These are phyloP conservation scores for Hagleromyces aurorensis DNA, from an alignment of 805 yeast species.

Conservation along the genomic window DNA sequence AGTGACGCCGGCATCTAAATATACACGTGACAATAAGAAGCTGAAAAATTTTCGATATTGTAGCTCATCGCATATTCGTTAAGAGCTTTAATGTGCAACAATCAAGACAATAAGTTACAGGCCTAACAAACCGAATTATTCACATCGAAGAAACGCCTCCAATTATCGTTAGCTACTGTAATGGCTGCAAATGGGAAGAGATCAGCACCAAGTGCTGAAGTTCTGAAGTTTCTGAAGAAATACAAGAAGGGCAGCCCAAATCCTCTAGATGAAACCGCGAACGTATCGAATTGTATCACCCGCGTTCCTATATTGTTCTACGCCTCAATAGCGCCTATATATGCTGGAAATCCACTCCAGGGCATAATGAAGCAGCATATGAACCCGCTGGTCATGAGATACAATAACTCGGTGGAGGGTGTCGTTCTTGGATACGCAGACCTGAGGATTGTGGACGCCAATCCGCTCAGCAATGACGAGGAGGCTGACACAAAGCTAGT, in stretches of 20 bases:
- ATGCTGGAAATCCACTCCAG: slow-evolving; percentile 54
- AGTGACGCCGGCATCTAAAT: no score
- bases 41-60: no score
- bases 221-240: slow-evolving; percentile 22
- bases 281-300: slow-evolving; percentile 29
- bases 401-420: slow-evolving; percentile 64
- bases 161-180: neutral
- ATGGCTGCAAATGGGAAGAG: slow-evolving; percentile 21
- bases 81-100: no score
- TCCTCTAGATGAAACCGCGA: slow-evolving; percentile 24
- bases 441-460: slow-evolving; percentile 42
- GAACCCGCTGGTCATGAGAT: slow-evolving; percentile 83
- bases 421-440: slow-evolving; percentile 76
- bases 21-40: no score
- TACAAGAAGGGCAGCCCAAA: slow-evolving; percentile 22
- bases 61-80: no score
- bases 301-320: slow-evolving; percentile 45
- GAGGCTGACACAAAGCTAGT: slow-evolving; percentile 43
- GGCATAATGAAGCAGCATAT: slow-evolving; percentile 86
- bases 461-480: slow-evolving; percentile 34
- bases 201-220: slow-evolving; percentile 15
- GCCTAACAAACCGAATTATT: neutral
- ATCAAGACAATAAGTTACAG: neutral
- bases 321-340: slow-evolving; percentile 83
- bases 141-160: slow-evolving; percentile 1